Evolutionary conservation across 805 yeast species (phyloP).

Genomic region (Grigorovia transvaalensis): DNA sequence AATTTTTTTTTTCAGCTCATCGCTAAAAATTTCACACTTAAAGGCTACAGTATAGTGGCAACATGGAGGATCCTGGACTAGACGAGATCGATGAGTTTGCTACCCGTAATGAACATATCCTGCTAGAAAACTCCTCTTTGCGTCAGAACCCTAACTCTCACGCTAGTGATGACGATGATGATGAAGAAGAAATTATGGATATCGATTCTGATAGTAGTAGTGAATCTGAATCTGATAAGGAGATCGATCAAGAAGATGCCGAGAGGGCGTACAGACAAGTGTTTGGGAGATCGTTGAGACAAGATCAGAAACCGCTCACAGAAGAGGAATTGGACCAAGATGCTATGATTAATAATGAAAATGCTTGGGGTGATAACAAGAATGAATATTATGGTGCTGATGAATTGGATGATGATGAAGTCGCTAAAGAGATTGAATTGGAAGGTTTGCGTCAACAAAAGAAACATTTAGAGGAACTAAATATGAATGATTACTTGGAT

Average conservation of each 20-base stretch:
- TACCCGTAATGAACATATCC: conserved; percentile 44
- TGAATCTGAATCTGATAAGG: conserved; percentile 14
- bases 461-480: conserved; percentile 63
- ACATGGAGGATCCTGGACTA: conserved; percentile 31
- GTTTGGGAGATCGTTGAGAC: conserved; percentile 25
- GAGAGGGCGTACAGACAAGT: conserved; percentile 31
- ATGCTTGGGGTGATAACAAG: conserved; percentile 38
- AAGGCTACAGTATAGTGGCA: not conserved
- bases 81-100: conserved; percentile 65
- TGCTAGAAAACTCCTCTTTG: conserved; percentile 48
- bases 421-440: conserved; percentile 65
- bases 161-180: conserved; percentile 40
- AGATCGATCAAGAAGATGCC: conserved; percentile 24
- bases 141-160: conserved; percentile 31
- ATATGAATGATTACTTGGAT: conserved; percentile 65
- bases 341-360: conserved; percentile 29
- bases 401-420: conserved; percentile 51
- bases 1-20: conserved; percentile 10
- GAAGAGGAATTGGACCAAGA: conserved; percentile 23
- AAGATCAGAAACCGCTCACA: conserved; percentile 20
- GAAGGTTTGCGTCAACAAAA: conserved; percentile 86
- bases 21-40: conserved; percentile 5
- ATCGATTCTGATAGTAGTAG: conserved; percentile 20
- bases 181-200: conserved; percentile 38
- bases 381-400: conserved; percentile 45